A percentile compares a stretch with the other conserved stretches of the same genome.
Evolutionary conservation across 2,329 filamentous ascomycete genomes (phyloP).

Genomic region (Pseudogymnoascus sp.): DNA sequence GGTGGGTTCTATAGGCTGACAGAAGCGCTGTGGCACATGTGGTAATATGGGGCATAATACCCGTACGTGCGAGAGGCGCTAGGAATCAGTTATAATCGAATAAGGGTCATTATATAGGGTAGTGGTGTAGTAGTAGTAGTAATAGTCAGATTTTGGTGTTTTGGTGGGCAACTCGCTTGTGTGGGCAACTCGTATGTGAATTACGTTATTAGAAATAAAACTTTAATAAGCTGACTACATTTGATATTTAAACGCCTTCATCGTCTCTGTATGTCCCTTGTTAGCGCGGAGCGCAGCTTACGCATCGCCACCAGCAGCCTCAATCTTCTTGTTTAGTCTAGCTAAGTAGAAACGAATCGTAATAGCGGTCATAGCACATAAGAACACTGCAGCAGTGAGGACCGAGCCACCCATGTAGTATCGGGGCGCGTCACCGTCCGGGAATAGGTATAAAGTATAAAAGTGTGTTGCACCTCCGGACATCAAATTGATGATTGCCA

Average conservation of each 20-base stretch:
- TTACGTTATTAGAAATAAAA: neutral
- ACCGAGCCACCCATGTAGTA: conserved; percentile 23
- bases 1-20: no score
- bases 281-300: neutral
- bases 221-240: neutral
- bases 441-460: conserved; percentile 27
- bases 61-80: no score
- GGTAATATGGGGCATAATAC: no score
- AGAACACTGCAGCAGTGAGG: neutral
- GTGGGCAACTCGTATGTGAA: no score
- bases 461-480: conserved; percentile 17
- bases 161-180: no score
- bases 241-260: neutral
- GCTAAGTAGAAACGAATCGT: neutral
- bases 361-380: neutral
- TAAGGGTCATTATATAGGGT: no score
- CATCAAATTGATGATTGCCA: conserved; percentile 24
- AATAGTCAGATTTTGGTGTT: no score
- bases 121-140: no score
- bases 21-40: no score
- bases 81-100: no score
- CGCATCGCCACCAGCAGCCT: neutral
- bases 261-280: neutral
- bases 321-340: neutral
- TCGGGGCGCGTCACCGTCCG: conserved; percentile 24